Conservation (phyloP, 441 rosid genomes). For the Syzygium syzygioides region DNA sequence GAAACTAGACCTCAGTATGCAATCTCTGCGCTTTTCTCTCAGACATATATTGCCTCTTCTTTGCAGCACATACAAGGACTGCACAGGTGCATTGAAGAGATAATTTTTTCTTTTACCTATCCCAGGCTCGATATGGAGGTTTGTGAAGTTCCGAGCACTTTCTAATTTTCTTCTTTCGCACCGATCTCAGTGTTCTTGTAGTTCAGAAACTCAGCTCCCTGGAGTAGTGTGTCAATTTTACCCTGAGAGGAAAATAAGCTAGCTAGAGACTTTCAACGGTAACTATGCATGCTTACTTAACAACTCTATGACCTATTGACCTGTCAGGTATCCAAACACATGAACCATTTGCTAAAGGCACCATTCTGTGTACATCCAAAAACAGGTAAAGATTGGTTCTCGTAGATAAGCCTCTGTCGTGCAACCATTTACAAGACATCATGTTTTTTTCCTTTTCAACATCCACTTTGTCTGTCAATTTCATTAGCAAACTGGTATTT, state of each 20-base stretch:
- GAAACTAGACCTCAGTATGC: not conserved
- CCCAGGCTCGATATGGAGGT: conserved; percentile 98
- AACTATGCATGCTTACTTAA: not conserved
- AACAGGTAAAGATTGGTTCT: conserved; percentile 44
- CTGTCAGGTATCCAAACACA: conserved; percentile 82
- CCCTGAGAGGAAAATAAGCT: not conserved
- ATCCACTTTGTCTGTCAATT: not conserved
- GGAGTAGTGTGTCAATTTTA: not conserved
- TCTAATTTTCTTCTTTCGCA: not conserved
- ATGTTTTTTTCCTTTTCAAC: not conserved
- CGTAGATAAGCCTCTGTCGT: too few relatives aligned
- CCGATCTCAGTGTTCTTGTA: not conserved
- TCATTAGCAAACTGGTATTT: not conserved
- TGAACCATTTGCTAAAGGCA: conserved; percentile 97
- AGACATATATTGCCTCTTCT: not conserved
- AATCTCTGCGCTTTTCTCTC: not conserved
- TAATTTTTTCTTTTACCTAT: conserved; percentile 74
- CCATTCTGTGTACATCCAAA: conserved; percentile 95
- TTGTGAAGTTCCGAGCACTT: not conserved
- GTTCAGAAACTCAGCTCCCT: not conserved
- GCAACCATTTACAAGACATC: not conserved
- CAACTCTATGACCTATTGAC: not conserved
- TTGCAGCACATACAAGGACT: conserved; percentile 46
- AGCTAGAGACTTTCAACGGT: not conserved
- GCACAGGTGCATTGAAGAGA: conserved; percentile 82